These are phyloP conservation scores for Fusarium mundagurra DNA, from an alignment of 2,329 filamentous ascomycete species.

Conservation along the genomic window DNA sequence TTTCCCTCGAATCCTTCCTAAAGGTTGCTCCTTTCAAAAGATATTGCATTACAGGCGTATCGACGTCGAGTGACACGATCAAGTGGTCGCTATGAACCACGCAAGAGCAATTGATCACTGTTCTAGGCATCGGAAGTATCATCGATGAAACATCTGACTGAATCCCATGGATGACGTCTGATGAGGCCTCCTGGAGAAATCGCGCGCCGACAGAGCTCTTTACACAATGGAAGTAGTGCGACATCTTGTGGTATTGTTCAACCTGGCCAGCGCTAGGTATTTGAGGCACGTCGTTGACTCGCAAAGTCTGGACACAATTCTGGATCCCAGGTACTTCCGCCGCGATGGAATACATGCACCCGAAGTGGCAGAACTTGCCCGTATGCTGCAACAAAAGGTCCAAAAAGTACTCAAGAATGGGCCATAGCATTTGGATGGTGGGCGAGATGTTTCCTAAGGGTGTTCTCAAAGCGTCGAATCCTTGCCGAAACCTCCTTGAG, in stretches of 20 bases:
- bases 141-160: not conserved
- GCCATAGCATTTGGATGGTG: conserved; percentile 2
- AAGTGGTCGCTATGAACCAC: not conserved
- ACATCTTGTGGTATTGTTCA: not conserved
- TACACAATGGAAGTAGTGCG: not conserved
- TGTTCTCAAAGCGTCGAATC: not conserved
- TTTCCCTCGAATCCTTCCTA: not conserved
- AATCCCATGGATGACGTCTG: too few relatives aligned
- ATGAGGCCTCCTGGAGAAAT: not conserved
- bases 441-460: not conserved
- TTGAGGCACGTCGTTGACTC: not conserved
- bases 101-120: not conserved
- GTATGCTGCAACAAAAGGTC: not conserved
- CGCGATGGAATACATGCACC: not conserved
- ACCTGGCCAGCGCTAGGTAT: not conserved
- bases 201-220: not conserved
- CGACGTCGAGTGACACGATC: not conserved
- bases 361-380: not conserved
- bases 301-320: not conserved
- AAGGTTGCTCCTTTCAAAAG: not conserved
- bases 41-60: not conserved
- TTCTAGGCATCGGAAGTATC: not conserved
- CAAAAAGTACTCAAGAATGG: not conserved
- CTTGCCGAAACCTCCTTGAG: not conserved
- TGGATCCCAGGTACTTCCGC: not conserved